phyloP scores from a whole-genome alignment of 371 early-diverging fungal genomes.

The Zychaea mexicana region DNA sequence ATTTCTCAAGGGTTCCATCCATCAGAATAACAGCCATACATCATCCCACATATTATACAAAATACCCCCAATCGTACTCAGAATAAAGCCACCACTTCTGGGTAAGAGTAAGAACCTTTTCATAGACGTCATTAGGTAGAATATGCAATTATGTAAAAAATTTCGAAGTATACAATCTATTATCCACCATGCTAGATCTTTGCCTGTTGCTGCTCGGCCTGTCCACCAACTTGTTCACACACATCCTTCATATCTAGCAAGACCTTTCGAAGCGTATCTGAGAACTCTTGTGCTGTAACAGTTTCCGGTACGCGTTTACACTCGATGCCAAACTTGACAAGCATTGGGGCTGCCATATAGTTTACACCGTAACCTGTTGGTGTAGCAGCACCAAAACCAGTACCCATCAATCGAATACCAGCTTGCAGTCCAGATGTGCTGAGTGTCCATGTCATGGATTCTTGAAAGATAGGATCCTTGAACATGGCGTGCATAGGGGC shows the following conservation, averaged over 20 bases:
- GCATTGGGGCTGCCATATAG: conserved; percentile 70
- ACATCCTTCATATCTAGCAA: conserved; percentile 58
- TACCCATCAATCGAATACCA: conserved; percentile 72
- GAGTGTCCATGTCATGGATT: conserved; percentile 68
- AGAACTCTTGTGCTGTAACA: conserved; percentile 51
- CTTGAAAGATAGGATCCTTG: conserved; percentile 69
- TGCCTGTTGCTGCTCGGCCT: not conserved
- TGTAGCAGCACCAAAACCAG: conserved; percentile 78
- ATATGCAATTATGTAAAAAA: no score
- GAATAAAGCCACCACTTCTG: no score
- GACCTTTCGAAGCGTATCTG: conserved; percentile 38
- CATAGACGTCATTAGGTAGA: no score
- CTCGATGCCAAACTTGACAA: conserved; percentile 83
- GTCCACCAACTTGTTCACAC: conserved; percentile 32
- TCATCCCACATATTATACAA: no score
- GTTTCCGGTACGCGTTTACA: conserved; percentile 61
- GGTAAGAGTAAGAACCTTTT: no score
- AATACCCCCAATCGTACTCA: no score
- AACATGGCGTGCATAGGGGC: conserved; percentile 66
- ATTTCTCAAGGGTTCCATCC: no score
- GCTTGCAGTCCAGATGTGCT: conserved; percentile 81
- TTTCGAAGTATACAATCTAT: no score
- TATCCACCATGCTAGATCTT: no score
- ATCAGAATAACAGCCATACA: no score
- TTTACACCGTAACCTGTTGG: conserved; percentile 90